Evolutionary conservation across 1,139 yeast genomes (phyloP), one percentile per base, ranked within the genome.

Genomic region (Debaryomyces nepalensis): DNA sequence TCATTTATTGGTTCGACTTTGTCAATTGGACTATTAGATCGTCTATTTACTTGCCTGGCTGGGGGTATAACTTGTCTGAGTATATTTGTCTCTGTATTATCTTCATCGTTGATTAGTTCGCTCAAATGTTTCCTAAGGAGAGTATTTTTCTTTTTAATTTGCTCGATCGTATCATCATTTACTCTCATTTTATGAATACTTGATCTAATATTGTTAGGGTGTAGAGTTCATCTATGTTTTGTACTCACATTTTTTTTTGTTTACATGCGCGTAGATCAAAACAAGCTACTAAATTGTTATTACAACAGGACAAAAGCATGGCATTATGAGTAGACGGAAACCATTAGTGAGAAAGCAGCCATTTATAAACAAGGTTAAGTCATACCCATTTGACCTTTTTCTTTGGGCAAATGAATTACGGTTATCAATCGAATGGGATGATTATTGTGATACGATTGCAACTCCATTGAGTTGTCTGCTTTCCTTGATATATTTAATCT

Each of bases 341-440:
- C 40, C 39, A 9, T 15, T 31, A 30, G 36, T 65, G 15, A 52
- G 70, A 40, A 57, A 51, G 44, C 64, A 63, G 47, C 66, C 79
- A 24, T 48, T 76, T 18, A 43, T 66, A 37, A 67, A 77, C 20
- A 63, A 64, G 46, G 46, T 80, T 22, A 64, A 64, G 45, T 62
- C 77, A n/a, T 74, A 75, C 39, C 89, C 89, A 0, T 70, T 79
- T 45, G 91, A 84, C 54, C 50, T 76, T 26, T 68, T 73, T 40
- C 65, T 84, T 4, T 68, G 72, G 37, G 40, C 79, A 26, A 80
- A 81, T 52, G 90, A 84, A 55, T 54, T 64, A 9, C 51, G 80
- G 14, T 72, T 74, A 37, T 65, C 82, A 4, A 75, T 83, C 4
- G 87, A 84, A 45, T 84, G 90, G 90, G 89, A 84, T 51, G 66